Conservation (phyloP, 805 yeast genomes). For the Torulaspora quercuum region DNA sequence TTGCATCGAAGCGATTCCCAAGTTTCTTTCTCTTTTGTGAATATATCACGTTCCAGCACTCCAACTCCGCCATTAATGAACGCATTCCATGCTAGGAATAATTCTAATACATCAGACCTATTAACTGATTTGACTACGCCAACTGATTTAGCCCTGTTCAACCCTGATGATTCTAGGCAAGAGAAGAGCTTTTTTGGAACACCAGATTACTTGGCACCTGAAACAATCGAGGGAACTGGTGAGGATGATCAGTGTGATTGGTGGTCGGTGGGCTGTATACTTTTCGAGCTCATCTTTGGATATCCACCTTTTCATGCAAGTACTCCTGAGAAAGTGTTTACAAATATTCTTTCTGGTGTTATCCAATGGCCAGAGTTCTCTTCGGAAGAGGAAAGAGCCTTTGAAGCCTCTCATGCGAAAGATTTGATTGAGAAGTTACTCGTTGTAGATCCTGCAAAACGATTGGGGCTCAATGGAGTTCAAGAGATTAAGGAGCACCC, state of each 20-base stretch:
- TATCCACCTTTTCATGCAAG: slow-evolving; percentile 91
- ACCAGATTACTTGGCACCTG: slow-evolving; percentile 97
- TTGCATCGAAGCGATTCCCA: slow-evolving; percentile 33
- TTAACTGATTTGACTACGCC: slow-evolving; percentile 17
- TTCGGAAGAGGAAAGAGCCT: slow-evolving; percentile 48
- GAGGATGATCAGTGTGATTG: slow-evolving; percentile 70
- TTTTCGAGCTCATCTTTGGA: slow-evolving; percentile 89
- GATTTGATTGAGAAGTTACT: slow-evolving; percentile 67
- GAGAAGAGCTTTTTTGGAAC: slow-evolving; percentile 84
- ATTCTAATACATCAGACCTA: slow-evolving; percentile 36
- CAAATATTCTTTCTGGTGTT: slow-evolving; percentile 66
- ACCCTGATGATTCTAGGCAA: slow-evolving; percentile 57
- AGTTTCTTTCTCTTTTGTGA: slow-evolving; percentile 29
- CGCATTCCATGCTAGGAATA: slow-evolving; percentile 29
- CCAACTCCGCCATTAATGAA: slow-evolving; percentile 24
- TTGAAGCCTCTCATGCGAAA: slow-evolving; percentile 63
- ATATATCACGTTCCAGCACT: slow-evolving; percentile 30
- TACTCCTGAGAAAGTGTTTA: slow-evolving; percentile 76
- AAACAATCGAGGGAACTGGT: slow-evolving; percentile 78
- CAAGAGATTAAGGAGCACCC: slow-evolving; percentile 76
- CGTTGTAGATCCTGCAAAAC: slow-evolving; percentile 54
- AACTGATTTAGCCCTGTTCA: slow-evolving; percentile 61
- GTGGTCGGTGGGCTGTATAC: slow-evolving; percentile 98
- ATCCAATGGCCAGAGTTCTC: slow-evolving; percentile 81
- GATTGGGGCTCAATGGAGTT: slow-evolving; percentile 79